phyloP scores from a whole-genome alignment of 495 filamentous ascomycete species.

The Aspergillus affinis region DNA sequence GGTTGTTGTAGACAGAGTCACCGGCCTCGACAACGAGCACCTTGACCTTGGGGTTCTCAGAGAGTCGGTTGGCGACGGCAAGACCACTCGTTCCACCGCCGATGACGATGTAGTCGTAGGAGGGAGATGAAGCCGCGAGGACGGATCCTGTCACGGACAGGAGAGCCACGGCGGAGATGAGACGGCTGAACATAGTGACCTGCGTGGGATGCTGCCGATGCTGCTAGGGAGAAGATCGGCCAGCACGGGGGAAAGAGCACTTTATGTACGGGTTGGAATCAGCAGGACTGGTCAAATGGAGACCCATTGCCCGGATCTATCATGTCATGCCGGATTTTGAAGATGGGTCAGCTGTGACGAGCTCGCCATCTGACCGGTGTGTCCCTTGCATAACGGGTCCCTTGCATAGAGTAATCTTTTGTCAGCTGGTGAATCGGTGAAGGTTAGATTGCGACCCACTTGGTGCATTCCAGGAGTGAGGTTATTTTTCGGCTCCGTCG shows the following conservation, averaged over 20 bases:
- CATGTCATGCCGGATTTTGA: not conserved
- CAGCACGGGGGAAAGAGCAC: no score
- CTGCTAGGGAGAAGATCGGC: not conserved
- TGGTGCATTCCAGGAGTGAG: not conserved
- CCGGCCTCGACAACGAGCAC: constrained; percentile 59
- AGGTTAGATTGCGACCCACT: not conserved
- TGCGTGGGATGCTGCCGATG: not conserved
- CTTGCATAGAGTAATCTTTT: not conserved
- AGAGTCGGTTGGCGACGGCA: constrained; percentile 53
- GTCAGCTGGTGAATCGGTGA: not conserved
- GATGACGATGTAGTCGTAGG: constrained; percentile 50
- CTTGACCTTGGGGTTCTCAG: constrained; percentile 42
- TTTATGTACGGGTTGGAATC: not conserved
- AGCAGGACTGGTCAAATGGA: not conserved
- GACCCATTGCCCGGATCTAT: not conserved
- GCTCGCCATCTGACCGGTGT: not conserved
- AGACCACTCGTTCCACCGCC: constrained; percentile 56
- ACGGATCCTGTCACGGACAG: not conserved
- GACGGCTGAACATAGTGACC: not conserved
- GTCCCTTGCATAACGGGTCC: not conserved
- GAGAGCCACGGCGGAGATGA: not conserved
- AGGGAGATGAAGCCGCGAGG: not conserved
- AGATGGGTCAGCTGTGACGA: not conserved
- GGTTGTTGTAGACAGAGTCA: constrained; percentile 44
- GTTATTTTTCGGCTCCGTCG: not conserved